Percentiles rank a stretch among this genome's conserved stretches.
Evolutionary conservation across 1,139 yeast species (phyloP).

Genomic region (Suhomyces panamericanus): DNA sequence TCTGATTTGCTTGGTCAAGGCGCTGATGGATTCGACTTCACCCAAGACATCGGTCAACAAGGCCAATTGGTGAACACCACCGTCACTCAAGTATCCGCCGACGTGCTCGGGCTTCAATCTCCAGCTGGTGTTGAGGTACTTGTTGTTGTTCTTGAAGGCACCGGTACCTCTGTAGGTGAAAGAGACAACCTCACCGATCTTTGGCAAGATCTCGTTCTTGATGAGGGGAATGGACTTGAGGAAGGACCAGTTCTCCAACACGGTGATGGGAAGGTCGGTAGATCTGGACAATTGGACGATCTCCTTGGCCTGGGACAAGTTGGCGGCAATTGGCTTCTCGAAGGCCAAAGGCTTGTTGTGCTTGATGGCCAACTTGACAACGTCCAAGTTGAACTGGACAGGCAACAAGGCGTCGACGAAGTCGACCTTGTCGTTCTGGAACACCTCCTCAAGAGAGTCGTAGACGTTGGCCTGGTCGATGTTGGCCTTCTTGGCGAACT

Average conservation of each 20-base stretch:
- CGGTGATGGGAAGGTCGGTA: conserved; percentile 64
- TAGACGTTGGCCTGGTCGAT: conserved; percentile 54
- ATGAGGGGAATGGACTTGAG: conserved; percentile 56
- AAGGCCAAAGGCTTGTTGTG: conserved; percentile 75
- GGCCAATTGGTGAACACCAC: conserved; percentile 95
- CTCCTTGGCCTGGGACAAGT: conserved; percentile 72
- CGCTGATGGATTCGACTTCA: conserved; percentile 64
- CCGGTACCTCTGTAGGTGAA: conserved; percentile 84
- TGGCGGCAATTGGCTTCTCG: conserved; percentile 93
- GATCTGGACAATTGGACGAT: conserved; percentile 64
- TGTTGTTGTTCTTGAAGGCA: conserved; percentile 62
- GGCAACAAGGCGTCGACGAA: conserved; percentile 85
- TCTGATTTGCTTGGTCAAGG: conserved; percentile 72
- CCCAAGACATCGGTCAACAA: conserved; percentile 83
- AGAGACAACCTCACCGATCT: conserved; percentile 74
- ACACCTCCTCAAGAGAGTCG: conserved; percentile 62
- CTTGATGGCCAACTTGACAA: conserved; percentile 64
- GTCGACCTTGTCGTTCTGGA: conserved; percentile 64
- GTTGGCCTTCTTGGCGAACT: conserved; percentile 67
- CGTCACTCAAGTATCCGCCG: conserved; percentile 89
- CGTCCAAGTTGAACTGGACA: conserved; percentile 70
- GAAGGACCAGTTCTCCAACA: conserved; percentile 86
- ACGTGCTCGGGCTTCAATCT: conserved; percentile 85
- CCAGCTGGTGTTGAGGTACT: conserved; percentile 77
- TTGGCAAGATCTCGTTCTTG: conserved; percentile 53